Conservation (phyloP, 2,329 filamentous ascomycete genomes). For the Diplodia seriata region DNA sequence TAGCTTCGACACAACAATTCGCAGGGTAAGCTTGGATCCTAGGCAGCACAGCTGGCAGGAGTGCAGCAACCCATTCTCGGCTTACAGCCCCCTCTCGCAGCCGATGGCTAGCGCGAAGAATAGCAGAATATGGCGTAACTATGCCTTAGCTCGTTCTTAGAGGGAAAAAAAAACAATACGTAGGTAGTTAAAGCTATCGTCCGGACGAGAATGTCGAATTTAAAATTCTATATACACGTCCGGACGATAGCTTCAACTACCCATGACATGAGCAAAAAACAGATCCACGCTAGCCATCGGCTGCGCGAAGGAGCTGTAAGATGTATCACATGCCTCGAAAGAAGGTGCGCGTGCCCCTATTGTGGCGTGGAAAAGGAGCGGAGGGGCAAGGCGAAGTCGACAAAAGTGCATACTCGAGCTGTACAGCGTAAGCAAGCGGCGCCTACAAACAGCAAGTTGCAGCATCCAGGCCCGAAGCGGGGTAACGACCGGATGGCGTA, state of each 20-base stretch:
- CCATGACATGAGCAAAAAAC: too few relatives aligned
- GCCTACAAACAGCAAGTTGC: slow-evolving; percentile 6
- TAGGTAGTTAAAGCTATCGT: too few relatives aligned
- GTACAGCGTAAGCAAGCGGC: slow-evolving; percentile 22
- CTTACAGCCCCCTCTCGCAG: too few relatives aligned
- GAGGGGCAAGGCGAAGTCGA: not conserved
- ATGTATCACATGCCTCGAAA: not conserved
- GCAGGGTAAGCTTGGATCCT: not conserved
- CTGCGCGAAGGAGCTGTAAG: too few relatives aligned
- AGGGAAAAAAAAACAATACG: too few relatives aligned
- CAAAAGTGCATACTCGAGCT: not conserved
- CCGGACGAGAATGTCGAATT: too few relatives aligned
- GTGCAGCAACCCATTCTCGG: not conserved
- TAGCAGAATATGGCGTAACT: too few relatives aligned
- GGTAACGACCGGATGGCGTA: slow-evolving; percentile 17
- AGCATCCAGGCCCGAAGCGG: slow-evolving; percentile 15
- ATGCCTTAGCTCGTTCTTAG: too few relatives aligned
- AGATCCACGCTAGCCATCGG: too few relatives aligned
- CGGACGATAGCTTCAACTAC: too few relatives aligned
- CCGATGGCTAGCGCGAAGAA: too few relatives aligned
- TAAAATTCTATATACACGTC: too few relatives aligned
- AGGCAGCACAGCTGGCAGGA: not conserved
- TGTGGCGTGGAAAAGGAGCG: not conserved
- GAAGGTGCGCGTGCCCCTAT: not conserved
- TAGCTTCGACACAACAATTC: not conserved